phyloP scores from a whole-genome alignment of 306 rosid species.

The Gastrolobium villosum region DNA sequence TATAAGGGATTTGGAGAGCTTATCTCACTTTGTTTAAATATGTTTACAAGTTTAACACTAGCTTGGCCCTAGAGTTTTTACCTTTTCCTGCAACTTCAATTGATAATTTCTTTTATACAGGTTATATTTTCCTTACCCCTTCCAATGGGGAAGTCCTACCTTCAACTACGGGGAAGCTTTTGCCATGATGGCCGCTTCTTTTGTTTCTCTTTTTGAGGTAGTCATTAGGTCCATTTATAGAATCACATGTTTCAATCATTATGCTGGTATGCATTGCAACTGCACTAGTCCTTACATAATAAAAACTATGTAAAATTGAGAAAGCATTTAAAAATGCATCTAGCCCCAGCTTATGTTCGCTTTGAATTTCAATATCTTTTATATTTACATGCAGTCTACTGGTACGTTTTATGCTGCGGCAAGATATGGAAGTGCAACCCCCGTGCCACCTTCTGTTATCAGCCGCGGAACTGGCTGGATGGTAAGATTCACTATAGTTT shows the following conservation, averaged over 20 bases:
- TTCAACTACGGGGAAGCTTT: constrained; percentile 80
- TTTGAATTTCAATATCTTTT: constrained; percentile 24
- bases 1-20: background rate
- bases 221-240: background rate
- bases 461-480: constrained; percentile 89
- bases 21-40: background rate
- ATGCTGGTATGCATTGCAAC: background rate
- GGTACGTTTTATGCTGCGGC: constrained; percentile 84
- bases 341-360: background rate
- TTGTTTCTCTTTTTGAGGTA: constrained; percentile 89
- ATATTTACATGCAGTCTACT: constrained; percentile 63
- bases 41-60: background rate
- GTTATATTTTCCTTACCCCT: constrained; percentile 81
- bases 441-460: constrained; percentile 82
- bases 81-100: background rate
- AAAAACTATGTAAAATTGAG: too few relatives aligned
- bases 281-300: background rate
- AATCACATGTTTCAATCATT: background rate
- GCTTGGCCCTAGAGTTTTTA: background rate
- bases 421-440: constrained; percentile 87
- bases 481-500: constrained; percentile 55
- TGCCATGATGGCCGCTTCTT: constrained; percentile 88
- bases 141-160: constrained; percentile 93
- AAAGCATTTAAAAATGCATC: background rate
- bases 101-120: constrained; percentile 51